These are phyloP conservation scores for Aureobasidium sp. DNA, from an alignment of 2,329 filamentous ascomycete species.

Conservation along the genomic window DNA sequence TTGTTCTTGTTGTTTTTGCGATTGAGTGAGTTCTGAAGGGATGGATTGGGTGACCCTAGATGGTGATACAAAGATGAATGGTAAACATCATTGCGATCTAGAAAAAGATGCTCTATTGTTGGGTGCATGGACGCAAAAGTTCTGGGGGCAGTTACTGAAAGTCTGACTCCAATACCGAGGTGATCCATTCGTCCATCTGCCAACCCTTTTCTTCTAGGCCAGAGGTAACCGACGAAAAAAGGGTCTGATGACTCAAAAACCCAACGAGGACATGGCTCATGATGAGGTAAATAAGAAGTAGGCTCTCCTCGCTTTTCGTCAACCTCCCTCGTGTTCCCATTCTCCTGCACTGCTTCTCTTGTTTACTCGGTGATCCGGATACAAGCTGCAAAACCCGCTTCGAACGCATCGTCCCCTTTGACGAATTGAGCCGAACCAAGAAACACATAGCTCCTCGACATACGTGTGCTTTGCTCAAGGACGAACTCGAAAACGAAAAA, in stretches of 20 bases:
- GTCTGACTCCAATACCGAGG: slow-evolving; percentile 1
- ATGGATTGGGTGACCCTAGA: neutral
- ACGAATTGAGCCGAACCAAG: no score
- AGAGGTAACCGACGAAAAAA: slow-evolving; percentile 4
- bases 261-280: neutral
- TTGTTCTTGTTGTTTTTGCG: neutral
- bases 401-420: neutral
- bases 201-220: neutral
- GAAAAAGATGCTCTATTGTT: neutral
- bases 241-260: slow-evolving; percentile 11
- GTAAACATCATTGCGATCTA: neutral
- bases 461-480: neutral
- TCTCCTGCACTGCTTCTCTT: neutral
- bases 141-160: neutral
- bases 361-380: neutral
- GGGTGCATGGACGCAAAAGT: neutral
- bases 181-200: slow-evolving; percentile 15
- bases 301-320: neutral
- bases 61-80: neutral
- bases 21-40: neutral
- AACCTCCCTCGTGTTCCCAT: neutral
- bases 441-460: neutral
- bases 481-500: neutral
- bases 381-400: neutral
- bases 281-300: neutral